Evolutionary conservation across 129 eudicot species (phyloP), one percentile per base, ranked within the genome.

Genomic region (Artemisia tridentata): DNA sequence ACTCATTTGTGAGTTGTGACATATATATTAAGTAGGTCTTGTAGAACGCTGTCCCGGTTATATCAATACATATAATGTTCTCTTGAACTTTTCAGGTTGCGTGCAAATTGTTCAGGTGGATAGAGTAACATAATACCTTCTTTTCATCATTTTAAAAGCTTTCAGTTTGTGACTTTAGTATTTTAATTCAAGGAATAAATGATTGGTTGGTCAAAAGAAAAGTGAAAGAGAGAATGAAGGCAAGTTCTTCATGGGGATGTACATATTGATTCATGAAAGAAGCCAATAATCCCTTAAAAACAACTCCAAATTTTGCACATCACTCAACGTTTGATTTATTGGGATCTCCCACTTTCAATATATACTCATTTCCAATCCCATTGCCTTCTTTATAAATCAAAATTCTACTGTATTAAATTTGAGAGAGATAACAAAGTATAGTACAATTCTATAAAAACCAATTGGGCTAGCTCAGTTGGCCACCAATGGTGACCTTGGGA

Each of bases 141-240:
- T 38, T 38, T 38, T 38, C 19, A 2, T 51, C 56, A 51, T 13
- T 13, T 51, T 51, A 15, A 51, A 51, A 13, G 45, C 9, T 13
- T 25, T 2, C 31, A 18, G 16, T 16, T 34, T 54, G 41, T 55
- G 25, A 34, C 7, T 56, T 57, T 16, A 2, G 14, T 56, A 29
- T 23, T 46, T 14, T 41, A 54, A 45, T n/a, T 23, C 27, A 55
- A 65, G 21, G 69, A 75, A 66, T 61, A 51, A 50, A 61, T 76
- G 80, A 76, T 76, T 76, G 80, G 80, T 68, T 67, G 75, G 71
- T 51, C 34, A 76, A 67, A 52, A 15, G 45, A 20, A 53, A 64
- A 18, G 45, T 38, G 45, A 62, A 52, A 19, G 54, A 48, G 70
- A 68, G 53, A 76, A 21, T 60, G 31, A 68, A 67, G 67, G 61